phyloP scores from a whole-genome alignment of 257 asterid genomes.

The Lantana camara region DNA sequence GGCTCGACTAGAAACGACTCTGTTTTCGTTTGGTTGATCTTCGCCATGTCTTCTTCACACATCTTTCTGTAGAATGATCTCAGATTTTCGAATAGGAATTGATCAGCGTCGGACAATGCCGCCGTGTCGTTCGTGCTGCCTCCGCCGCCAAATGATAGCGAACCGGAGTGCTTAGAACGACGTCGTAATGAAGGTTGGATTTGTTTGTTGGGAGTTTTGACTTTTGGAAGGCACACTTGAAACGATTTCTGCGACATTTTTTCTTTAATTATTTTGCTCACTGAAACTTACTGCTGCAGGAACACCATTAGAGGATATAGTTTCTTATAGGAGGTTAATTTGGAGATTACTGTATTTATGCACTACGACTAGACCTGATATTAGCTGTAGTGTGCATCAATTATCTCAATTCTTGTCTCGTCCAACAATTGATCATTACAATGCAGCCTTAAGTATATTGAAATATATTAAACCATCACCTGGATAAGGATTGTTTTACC shows the following conservation, averaged over 20 bases:
- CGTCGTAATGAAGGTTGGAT: constrained; percentile 13
- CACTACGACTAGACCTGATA: neutral
- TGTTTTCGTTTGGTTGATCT: neutral
- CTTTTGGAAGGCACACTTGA: constrained; percentile 37
- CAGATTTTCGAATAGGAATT: constrained; percentile 48
- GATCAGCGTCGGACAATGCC: constrained; percentile 44
- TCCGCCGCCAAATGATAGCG: constrained; percentile 37
- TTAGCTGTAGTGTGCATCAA: neutral
- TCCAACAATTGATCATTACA: neutral
- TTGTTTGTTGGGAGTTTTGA: constrained; percentile 29
- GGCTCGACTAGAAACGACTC: constrained; percentile 19
- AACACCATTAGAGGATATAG: no score
- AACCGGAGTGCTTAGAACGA: constrained; percentile 36
- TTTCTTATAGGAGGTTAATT: no score
- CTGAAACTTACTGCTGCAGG: no score
- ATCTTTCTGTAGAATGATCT: constrained; percentile 40
- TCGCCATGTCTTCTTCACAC: constrained; percentile 28
- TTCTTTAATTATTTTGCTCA: no score
- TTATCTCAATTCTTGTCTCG: no score
- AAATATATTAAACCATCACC: no score
- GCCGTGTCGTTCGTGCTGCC: constrained; percentile 26
- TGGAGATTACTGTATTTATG: no score
- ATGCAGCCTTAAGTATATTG: no score
- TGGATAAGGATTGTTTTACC: no score
- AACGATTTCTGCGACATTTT: constrained; percentile 51